phyloP scores from a whole-genome alignment of 2,329 filamentous ascomycete genomes.

The Sporothrix dimorphospora region DNA sequence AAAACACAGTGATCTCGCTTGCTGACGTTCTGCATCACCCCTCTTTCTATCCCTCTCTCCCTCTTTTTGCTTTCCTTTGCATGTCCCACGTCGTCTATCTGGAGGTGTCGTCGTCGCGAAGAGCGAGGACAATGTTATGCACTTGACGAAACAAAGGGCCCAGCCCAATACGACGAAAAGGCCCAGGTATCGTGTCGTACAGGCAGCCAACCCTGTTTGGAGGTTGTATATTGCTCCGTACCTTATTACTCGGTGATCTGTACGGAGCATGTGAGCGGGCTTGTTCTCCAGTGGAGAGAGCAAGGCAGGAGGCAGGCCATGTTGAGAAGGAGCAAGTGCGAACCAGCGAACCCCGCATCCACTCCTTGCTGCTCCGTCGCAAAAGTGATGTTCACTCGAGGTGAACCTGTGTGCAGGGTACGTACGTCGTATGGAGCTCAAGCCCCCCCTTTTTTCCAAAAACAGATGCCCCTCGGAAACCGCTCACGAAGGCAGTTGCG shows the following conservation, averaged over 20 bases:
- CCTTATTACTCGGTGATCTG: neutral
- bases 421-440: neutral
- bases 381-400: neutral
- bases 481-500: conserved; percentile 6
- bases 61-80: neutral
- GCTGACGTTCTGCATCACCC: conserved; percentile 19
- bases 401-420: conserved; percentile 4
- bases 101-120: neutral
- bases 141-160: neutral
- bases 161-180: no score
- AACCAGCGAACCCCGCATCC: conserved; percentile 22
- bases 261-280: conserved; percentile 1
- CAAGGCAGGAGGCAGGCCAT: neutral
- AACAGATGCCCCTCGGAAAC: neutral
- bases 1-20: neutral
- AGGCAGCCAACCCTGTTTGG: neutral
- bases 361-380: conserved; percentile 2
- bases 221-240: neutral
- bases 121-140: neutral
- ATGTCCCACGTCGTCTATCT: neutral
- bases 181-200: neutral
- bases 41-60: neutral
- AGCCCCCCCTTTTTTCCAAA: neutral
- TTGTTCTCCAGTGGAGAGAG: neutral
- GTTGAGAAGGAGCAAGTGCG: neutral